Evolutionary conservation across 345 rosid species (phyloP).

Genomic region (Firmiana major): DNA sequence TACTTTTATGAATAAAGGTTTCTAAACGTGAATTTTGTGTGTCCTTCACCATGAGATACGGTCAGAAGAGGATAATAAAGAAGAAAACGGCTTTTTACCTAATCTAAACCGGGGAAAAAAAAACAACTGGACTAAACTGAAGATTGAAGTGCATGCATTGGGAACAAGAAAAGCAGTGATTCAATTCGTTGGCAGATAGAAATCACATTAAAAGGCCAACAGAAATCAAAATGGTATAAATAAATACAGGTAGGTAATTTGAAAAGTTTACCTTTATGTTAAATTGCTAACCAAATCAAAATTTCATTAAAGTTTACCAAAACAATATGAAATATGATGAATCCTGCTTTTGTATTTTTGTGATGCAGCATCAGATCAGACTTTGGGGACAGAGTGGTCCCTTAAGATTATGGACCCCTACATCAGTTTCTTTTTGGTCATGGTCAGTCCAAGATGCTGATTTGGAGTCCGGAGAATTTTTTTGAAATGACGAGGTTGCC

Average conservation of each 20-base stretch:
- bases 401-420: neutral
- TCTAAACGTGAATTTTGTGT: neutral
- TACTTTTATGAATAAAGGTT: neutral
- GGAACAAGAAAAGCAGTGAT: neutral
- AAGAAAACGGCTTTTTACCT: neutral
- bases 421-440: neutral
- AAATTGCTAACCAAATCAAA: too few relatives aligned
- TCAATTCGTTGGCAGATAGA: neutral
- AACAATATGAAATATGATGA: too few relatives aligned
- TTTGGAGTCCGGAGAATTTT: neutral
- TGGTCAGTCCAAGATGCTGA: conserved; percentile 6
- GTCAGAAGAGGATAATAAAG: neutral
- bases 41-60: neutral
- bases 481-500: neutral
- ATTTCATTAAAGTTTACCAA: too few relatives aligned
- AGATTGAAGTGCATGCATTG: neutral
- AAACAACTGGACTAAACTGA: neutral
- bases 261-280: neutral
- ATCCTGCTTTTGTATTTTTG: neutral
- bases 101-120: neutral
- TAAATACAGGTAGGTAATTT: neutral
- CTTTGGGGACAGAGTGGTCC: neutral
- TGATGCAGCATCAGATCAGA: neutral
- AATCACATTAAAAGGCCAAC: too few relatives aligned
- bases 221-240: too few relatives aligned